Conservation (phyloP, 257 asterid species). For the Primulina huaijiensis region DNA sequence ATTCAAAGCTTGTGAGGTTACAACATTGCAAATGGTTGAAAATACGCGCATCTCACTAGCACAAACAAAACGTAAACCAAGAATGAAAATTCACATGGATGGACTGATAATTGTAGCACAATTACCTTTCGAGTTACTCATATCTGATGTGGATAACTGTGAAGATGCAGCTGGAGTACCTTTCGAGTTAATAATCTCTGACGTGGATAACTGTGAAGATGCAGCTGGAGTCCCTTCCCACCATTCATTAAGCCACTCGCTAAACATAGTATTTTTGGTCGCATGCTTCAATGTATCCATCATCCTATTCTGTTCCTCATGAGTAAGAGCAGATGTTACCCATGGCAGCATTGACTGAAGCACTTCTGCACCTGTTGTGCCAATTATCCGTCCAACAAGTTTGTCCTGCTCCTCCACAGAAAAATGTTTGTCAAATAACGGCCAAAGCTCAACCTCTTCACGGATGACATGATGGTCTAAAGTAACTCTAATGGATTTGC, state of each 20-base stretch:
- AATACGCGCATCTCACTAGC: conserved; percentile 15
- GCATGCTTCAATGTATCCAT: conserved; percentile 97
- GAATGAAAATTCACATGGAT: conserved; percentile 1
- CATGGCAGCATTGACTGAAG: conserved; percentile 97
- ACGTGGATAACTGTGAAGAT: conserved; percentile 44
- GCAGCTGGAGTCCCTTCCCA: conserved; percentile 70
- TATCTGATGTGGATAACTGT: conserved; percentile 47
- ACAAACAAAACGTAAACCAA: conserved; percentile 11
- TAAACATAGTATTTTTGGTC: conserved; percentile 92
- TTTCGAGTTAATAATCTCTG: conserved; percentile 46
- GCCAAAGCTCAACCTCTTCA: conserved; percentile 98
- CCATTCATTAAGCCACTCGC: conserved; percentile 99
- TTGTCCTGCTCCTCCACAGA: conserved; percentile 89
- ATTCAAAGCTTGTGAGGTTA: neutral
- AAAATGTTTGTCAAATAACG: conserved; percentile 87
- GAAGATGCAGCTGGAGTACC: conserved; percentile 51
- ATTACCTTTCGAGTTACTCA: conserved; percentile 53
- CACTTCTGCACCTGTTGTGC: conserved; percentile 98
- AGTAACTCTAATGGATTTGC: conserved; percentile 95
- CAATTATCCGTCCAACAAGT: conserved; percentile 91
- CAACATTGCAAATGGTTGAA: neutral
- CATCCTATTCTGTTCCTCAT: conserved; percentile 94
- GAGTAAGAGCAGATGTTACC: conserved; percentile 97
- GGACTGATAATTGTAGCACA: conserved; percentile 8
- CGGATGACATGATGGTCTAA: conserved; percentile 91